Percentiles rank a stretch among this genome's conserved stretches.
Conservation (phyloP, 169 alveolate genomes). For the Plasmodium adleri region DNA sequence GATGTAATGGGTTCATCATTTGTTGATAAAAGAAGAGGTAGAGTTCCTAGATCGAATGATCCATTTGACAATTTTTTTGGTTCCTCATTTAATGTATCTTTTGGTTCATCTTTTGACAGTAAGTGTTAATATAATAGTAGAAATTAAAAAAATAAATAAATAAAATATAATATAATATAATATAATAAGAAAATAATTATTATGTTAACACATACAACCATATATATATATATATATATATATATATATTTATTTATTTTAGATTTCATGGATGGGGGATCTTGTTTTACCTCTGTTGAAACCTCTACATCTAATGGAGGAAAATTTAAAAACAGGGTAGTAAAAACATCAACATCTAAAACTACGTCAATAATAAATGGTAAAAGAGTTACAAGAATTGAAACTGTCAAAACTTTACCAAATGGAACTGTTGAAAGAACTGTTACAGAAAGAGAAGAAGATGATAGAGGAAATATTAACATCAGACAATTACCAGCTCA, state of each 20-base stretch:
- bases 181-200: too few species aligned
- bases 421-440: conserved; percentile 78
- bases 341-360: conserved; percentile 78
- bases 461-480: conserved; percentile 77
- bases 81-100: conserved; percentile 55
- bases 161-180: background rate
- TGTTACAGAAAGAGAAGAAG: conserved; percentile 79
- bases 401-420: conserved; percentile 75
- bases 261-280: conserved; percentile 66
- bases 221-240: too few species aligned
- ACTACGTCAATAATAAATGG: conserved; percentile 79
- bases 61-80: conserved; percentile 73
- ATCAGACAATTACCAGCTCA: conserved; percentile 72
- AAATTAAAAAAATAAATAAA: background rate
- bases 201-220: too few species aligned
- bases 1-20: conserved; percentile 70
- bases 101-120: conserved; percentile 68
- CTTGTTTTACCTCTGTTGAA: conserved; percentile 58
- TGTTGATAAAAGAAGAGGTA: conserved; percentile 62
- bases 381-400: conserved; percentile 75
- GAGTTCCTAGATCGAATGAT: conserved; percentile 46
- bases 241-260: background rate
- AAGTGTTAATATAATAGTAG: background rate
- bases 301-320: conserved; percentile 73
- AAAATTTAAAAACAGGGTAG: conserved; percentile 44